phyloP scores from a whole-genome alignment of 2,329 filamentous ascomycete genomes.

The Aspergillus chevalieri region DNA sequence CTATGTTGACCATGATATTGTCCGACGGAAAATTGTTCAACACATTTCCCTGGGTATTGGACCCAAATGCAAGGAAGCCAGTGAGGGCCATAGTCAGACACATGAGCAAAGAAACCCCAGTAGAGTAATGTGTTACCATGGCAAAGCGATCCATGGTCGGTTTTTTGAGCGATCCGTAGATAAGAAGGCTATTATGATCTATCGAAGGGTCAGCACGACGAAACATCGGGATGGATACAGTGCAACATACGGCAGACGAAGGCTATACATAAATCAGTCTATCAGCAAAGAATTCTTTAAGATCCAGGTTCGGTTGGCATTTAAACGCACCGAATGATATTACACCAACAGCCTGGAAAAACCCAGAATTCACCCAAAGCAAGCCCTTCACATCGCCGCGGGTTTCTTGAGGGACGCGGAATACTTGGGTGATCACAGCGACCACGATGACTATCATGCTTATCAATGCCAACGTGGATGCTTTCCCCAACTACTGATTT shows the following conservation, averaged over 20 bases:
- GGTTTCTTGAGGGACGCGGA: conserved; percentile 63
- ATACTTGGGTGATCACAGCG: conserved; percentile 79
- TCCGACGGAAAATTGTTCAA: conserved; percentile 93
- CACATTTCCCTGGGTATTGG: conserved; percentile 87
- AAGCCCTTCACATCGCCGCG: conserved; percentile 65
- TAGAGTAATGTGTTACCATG: conserved; percentile 88
- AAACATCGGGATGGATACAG: not conserved
- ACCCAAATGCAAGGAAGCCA: conserved; percentile 89
- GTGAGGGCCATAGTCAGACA: conserved; percentile 82
- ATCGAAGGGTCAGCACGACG: conserved; percentile 14
- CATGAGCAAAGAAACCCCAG: conserved; percentile 80
- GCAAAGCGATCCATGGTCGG: conserved; percentile 95
- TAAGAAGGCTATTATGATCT: conserved; percentile 93
- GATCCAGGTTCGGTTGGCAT: conserved; percentile 1
- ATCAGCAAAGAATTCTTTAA: conserved; percentile 25
- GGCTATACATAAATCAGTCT: conserved; percentile 32
- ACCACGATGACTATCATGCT: conserved; percentile 89
- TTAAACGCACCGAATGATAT: conserved; percentile 78
- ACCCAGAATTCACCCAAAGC: conserved; percentile 74
- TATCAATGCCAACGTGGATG: conserved; percentile 83
- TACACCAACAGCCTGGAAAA: conserved; percentile 94
- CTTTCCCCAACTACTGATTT: conserved; percentile 71
- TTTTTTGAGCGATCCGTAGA: conserved; percentile 90
- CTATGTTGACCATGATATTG: conserved; percentile 90
- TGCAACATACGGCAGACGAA: conserved; percentile 58